Evolutionary conservation across 2,329 filamentous ascomycete species (phyloP).

Genomic region (Tolypocladium nubicola): DNA sequence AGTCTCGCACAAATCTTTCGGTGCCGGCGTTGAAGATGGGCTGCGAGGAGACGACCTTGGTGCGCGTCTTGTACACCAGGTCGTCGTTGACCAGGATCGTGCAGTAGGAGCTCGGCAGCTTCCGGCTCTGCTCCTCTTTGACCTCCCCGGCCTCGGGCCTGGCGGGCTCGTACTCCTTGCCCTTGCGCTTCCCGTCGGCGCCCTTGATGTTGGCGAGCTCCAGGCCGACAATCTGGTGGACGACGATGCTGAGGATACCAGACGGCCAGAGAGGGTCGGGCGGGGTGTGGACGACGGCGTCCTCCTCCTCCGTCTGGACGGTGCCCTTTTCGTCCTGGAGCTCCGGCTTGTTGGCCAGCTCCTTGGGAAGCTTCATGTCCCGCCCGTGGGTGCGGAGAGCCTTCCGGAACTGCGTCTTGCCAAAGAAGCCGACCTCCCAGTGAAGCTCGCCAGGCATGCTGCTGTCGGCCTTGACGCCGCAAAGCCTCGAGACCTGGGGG

Average conservation of each 20-base stretch:
- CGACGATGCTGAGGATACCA: slow-evolving; percentile 72
- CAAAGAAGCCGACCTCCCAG: slow-evolving; percentile 95
- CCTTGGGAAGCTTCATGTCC: slow-evolving; percentile 63
- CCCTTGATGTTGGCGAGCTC: slow-evolving; percentile 89
- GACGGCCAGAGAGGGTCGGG: slow-evolving; percentile 95
- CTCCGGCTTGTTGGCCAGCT: slow-evolving; percentile 61
- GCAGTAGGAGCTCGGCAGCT: slow-evolving; percentile 85
- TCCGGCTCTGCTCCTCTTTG: slow-evolving; percentile 71
- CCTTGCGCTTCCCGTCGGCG: slow-evolving; percentile 68
- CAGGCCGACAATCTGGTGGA: slow-evolving; percentile 92
- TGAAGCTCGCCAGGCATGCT: slow-evolving; percentile 88
- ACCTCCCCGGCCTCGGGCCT: slow-evolving; percentile 71
- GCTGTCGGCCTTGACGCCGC: slow-evolving; percentile 72
- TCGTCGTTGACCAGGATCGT: slow-evolving; percentile 87
- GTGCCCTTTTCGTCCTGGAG: slow-evolving; percentile 79
- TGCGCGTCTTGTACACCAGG: slow-evolving; percentile 83
- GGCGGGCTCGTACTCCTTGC: slow-evolving; percentile 80
- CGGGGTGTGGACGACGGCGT: slow-evolving; percentile 80
- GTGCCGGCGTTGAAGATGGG: slow-evolving; percentile 97
- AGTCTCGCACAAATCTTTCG: slow-evolving; percentile 86
- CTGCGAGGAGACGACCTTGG: slow-evolving; percentile 87
- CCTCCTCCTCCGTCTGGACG: slow-evolving; percentile 59
- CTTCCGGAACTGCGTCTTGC: slow-evolving; percentile 77
- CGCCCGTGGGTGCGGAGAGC: slow-evolving; percentile 81
- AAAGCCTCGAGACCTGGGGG: slow-evolving; percentile 72